Conservation (phyloP, 345 rosid genomes). For the Microcos paniculata region DNA sequence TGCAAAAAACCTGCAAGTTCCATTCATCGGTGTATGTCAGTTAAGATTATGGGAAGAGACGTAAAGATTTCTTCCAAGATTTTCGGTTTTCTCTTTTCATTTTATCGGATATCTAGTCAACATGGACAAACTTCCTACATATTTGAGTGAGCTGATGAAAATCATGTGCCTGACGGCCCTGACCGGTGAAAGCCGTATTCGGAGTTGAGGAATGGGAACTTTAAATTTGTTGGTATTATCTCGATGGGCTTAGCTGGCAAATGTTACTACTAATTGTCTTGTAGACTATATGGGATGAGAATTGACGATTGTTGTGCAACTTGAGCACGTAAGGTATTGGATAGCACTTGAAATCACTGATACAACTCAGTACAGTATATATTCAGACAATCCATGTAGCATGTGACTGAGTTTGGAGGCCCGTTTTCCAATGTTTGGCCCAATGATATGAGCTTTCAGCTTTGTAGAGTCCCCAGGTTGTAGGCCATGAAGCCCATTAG, state of each 20-base stretch:
- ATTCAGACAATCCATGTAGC: not conserved
- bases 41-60: not conserved
- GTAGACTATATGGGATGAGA: not conserved
- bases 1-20: not conserved
- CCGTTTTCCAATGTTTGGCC: not conserved
- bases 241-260: not conserved
- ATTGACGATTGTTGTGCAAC: not conserved
- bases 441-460: not conserved
- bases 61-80: not conserved
- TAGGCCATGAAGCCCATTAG: not conserved
- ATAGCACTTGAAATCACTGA: no score
- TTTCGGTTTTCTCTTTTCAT: not conserved
- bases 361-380: no score
- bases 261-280: no score
- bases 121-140: not conserved
- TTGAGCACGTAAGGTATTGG: not conserved
- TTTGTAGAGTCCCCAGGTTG: not conserved
- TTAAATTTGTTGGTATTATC: not conserved
- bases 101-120: not conserved
- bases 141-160: not conserved
- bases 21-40: slow-evolving; percentile 11
- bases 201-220: not conserved
- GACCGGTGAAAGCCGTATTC: no score
- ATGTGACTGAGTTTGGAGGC: not conserved
- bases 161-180: not conserved